Evolutionary conservation across 768 basidiomycete species (phyloP), one percentile per base, ranked within the genome.

Genomic region (Lactarius sp.): DNA sequence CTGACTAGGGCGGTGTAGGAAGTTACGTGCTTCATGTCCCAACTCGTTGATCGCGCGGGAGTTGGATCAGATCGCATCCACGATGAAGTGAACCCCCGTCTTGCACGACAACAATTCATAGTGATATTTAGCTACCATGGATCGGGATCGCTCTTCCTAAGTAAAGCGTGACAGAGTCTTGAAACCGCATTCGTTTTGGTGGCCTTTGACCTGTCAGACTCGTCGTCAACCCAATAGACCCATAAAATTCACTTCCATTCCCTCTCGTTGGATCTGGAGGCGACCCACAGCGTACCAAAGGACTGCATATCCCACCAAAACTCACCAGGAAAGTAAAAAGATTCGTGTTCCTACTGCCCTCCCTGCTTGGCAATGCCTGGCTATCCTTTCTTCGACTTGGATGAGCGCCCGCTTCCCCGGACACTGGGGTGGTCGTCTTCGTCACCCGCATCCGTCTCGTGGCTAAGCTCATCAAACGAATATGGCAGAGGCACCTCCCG

Each of bases 401-500:
- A 60, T 22, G 59, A 56, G 50, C 41, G 59, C 42, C 10, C 14
- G 22, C 41, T 46, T 55, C 8, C 13, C 47, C 3, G 18, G 36
- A 7, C 47, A 4, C 42, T 20, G 18, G 54, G 20, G 2, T 66
- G 58, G 12, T 72, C 69, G 10, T 69, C 70, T 39, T 71, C 71
- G 12, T 61, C 77, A 5, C 77, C 80, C 16, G 81, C 80, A 27
- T 79, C 81, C 79, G 39, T 76, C 73, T 52, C 83, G 80, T 51
- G 76, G 71, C 4, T 67, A 69, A 36, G 67, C 4, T 75, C 74
- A 52, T 86, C 82, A 58, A 86, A 76, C 1, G 76, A 71, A 73
- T 95, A 96, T 2, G 92, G 93, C 39, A 97, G 75, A 0, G 92
- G 89, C 14, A 93, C 85, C 70, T 97, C 93, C 31, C 87, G 80